Evolutionary conservation across 106 monocot species (phyloP).

Genomic region (Acorus gramineus): DNA sequence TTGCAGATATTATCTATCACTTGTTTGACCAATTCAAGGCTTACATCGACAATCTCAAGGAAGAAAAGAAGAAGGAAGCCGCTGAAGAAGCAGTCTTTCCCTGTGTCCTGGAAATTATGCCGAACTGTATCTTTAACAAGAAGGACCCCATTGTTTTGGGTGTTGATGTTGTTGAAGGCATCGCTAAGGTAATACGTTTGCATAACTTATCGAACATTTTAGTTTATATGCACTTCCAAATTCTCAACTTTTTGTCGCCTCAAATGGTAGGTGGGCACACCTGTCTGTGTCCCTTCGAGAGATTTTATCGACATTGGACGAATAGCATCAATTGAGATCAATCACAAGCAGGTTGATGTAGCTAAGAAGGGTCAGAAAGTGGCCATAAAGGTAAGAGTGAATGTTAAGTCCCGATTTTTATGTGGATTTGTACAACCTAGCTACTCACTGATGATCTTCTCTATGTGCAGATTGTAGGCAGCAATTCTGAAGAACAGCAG

Average conservation of each 20-base stretch:
- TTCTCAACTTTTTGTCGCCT: not conserved
- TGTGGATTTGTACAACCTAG: not conserved
- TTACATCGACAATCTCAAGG: conserved; percentile 72
- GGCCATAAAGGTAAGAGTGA: conserved; percentile 65
- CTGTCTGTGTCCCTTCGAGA: conserved; percentile 64
- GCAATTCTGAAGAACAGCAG: conserved; percentile 64
- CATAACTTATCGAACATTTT: not conserved
- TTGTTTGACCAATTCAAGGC: conserved; percentile 97
- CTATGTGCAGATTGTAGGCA: conserved; percentile 44
- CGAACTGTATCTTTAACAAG: conserved; percentile 89
- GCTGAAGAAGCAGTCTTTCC: conserved; percentile 97
- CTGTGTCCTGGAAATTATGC: conserved; percentile 88
- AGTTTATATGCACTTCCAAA: not conserved
- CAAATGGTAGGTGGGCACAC: conserved; percentile 67
- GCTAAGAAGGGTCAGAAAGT: conserved; percentile 92
- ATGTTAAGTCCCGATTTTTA: not conserved
- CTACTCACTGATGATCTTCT: not conserved
- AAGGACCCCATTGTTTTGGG: conserved; percentile 98
- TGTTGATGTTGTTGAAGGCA: conserved; percentile 84
- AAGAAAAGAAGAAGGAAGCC: conserved; percentile 88
- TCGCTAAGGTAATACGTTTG: conserved; percentile 47
- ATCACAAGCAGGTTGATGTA: conserved; percentile 79
- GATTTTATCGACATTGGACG: conserved; percentile 89
- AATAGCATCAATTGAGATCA: conserved; percentile 82
- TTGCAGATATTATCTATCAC: conserved; percentile 97